phyloP scores from a whole-genome alignment of 495 filamentous ascomycete genomes.

The Penicillium riverlandense region DNA sequence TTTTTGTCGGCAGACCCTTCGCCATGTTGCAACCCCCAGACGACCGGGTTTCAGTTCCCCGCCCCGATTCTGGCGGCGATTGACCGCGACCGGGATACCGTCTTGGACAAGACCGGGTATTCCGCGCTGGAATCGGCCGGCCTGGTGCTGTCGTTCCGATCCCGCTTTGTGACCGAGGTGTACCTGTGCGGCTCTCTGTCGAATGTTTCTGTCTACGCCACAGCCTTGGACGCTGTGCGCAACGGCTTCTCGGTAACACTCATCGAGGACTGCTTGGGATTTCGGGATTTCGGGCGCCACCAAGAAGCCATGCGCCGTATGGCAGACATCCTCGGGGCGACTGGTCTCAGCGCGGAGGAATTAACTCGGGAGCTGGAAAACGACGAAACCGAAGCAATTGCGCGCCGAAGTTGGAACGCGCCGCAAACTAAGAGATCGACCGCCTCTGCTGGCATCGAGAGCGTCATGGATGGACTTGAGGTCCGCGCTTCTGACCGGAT shows the following conservation, averaged over 20 bases:
- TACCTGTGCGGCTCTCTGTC: conserved; percentile 86
- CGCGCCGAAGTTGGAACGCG: conserved; percentile 14
- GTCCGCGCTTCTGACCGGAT: conserved; percentile 10
- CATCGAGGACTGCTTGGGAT: conserved; percentile 86
- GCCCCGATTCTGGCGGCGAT: conserved; percentile 50
- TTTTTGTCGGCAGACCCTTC: conserved; percentile 50
- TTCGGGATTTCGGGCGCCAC: conserved; percentile 63
- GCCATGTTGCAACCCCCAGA: conserved; percentile 52
- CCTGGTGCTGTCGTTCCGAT: conserved; percentile 63
- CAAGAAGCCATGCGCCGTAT: conserved; percentile 71
- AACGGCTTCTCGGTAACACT: conserved; percentile 81
- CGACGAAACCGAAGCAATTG: conserved; percentile 37
- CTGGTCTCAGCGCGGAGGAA: conserved; percentile 50
- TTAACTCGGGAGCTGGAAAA: conserved; percentile 49
- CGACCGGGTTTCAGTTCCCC: conserved; percentile 61
- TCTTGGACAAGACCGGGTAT: conserved; percentile 76
- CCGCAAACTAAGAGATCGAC: conserved; percentile 9
- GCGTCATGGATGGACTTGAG: conserved; percentile 30
- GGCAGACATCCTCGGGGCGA: conserved; percentile 66
- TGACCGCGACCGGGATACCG: conserved; percentile 50
- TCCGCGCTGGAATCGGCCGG: conserved; percentile 75
- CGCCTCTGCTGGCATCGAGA: conserved; percentile 27
- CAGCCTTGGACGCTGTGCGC: conserved; percentile 80
- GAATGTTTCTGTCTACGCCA: conserved; percentile 87
- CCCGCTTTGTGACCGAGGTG: conserved; percentile 79